A percentile compares a stretch with the other conserved stretches of the same genome.
phyloP scores from a whole-genome alignment of 306 rosid species.

The Sicyos edulis region DNA sequence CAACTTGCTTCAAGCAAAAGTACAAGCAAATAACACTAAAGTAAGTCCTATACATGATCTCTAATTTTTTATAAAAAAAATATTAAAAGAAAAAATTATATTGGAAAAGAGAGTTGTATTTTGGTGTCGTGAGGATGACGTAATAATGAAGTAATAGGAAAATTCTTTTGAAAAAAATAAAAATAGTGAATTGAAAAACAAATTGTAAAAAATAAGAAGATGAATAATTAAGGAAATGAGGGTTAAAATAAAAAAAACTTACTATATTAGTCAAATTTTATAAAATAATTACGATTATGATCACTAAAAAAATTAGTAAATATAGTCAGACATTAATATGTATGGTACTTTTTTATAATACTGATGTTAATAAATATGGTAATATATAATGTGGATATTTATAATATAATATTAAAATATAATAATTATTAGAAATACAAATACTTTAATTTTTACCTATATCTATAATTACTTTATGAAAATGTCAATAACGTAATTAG shows the following conservation, averaged over 20 bases:
- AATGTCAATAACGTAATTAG: too few relatives aligned
- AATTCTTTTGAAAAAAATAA: background rate
- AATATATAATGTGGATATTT: too few relatives aligned
- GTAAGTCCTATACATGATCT: background rate
- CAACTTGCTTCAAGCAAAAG: background rate
- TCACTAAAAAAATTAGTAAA: too few relatives aligned
- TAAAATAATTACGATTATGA: too few relatives aligned
- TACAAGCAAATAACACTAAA: background rate
- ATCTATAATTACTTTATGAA: too few relatives aligned
- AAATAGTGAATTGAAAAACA: background rate
- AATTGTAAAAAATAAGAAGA: background rate
- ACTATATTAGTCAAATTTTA: too few relatives aligned
- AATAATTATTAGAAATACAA: too few relatives aligned
- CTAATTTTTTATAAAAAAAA: background rate
- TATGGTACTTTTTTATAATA: too few relatives aligned
- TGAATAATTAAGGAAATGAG: constrained; percentile 41
- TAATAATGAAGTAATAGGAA: background rate
- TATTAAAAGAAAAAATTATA: background rate
- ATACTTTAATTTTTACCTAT: too few relatives aligned
- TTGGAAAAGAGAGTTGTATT: background rate
- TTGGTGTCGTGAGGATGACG: constrained; percentile 35
- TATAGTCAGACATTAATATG: too few relatives aligned
- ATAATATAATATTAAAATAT: too few relatives aligned
- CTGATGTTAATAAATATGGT: too few relatives aligned
- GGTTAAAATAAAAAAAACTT: constrained; percentile 22